phyloP scores from a whole-genome alignment of 495 filamentous ascomycete species.

The Friedmanniomyces simplex region DNA sequence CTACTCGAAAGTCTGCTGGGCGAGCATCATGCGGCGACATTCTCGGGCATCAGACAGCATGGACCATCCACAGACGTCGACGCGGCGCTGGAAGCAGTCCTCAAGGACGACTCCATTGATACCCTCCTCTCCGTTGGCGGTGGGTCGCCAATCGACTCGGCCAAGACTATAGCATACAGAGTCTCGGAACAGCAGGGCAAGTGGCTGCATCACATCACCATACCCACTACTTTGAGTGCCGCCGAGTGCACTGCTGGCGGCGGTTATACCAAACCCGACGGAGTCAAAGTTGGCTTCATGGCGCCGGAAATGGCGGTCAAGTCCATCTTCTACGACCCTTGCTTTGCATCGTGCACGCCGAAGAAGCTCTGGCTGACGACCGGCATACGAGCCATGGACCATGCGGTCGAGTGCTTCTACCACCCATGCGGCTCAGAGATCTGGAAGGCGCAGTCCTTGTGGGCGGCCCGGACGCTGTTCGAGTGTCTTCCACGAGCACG shows the following conservation, averaged over 20 bases:
- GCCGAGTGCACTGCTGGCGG: conserved; percentile 25
- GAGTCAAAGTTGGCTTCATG: conserved; percentile 22
- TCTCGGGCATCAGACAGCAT: conserved; percentile 26
- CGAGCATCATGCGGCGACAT: conserved; percentile 21
- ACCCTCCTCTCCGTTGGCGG: conserved; percentile 24
- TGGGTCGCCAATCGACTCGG: conserved; percentile 25
- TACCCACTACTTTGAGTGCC: conserved; percentile 25
- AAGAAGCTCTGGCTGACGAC: conserved; percentile 23
- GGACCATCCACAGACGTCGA: conserved; percentile 23
- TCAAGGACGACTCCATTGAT: conserved; percentile 15
- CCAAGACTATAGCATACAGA: conserved; percentile 20
- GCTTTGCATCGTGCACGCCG: conserved; percentile 22
- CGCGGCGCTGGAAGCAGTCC: not conserved
- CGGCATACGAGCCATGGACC: conserved; percentile 24
- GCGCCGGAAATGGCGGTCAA: conserved; percentile 22
- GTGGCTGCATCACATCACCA: conserved; percentile 24
- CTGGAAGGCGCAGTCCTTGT: conserved; percentile 21
- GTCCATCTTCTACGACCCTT: conserved; percentile 24
- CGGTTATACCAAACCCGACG: conserved; percentile 22
- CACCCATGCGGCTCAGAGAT: conserved; percentile 25
- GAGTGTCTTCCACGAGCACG: conserved; percentile 19
- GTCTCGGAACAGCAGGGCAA: conserved; percentile 19
- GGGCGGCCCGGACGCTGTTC: conserved; percentile 22
- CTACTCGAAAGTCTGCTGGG: conserved; percentile 20
- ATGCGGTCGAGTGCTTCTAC: conserved; percentile 26